phyloP scores from a whole-genome alignment of 345 rosid species.

The Euclidium syriacum region DNA sequence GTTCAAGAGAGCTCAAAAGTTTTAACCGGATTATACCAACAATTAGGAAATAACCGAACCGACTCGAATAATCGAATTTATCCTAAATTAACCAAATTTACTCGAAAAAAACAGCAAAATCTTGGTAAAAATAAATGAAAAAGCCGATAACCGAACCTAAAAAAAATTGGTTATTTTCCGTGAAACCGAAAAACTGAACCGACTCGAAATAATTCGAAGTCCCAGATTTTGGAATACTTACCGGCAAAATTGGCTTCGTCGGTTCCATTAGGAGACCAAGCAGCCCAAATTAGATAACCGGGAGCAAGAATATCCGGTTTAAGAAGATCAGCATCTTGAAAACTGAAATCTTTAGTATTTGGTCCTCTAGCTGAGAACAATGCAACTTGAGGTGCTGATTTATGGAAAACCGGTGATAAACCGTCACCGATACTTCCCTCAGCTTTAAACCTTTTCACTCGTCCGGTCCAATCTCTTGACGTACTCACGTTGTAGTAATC shows the following conservation, averaged over 20 bases:
- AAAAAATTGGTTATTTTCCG: no score
- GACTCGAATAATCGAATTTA: no score
- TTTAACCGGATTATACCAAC: no score
- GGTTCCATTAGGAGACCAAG: slow-evolving; percentile 98
- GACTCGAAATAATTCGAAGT: no score
- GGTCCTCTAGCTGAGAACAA: slow-evolving; percentile 98
- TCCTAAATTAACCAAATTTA: neutral
- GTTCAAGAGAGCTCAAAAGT: no score
- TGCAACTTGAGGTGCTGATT: slow-evolving; percentile 99
- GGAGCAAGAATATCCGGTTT: slow-evolving; percentile 99
- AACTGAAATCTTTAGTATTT: slow-evolving; percentile 86
- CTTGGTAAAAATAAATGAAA: no score
- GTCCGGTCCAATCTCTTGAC: slow-evolving; percentile 93
- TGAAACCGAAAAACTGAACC: no score
- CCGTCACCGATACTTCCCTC: slow-evolving; percentile 92
- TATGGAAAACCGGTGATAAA: slow-evolving; percentile 79
- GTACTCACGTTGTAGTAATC: slow-evolving; percentile 88
- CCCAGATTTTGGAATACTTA: no score
- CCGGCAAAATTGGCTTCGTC: slow-evolving; percentile 88
- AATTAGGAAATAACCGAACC: no score
- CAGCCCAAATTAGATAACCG: slow-evolving; percentile 98
- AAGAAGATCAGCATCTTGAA: slow-evolving; percentile 97
- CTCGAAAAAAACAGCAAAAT: no score
- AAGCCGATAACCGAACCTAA: no score
- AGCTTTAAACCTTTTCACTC: slow-evolving; percentile 86